Evolutionary conservation across 2,329 filamentous ascomycete species (phyloP).

Genomic region (Aspergillus sp.): DNA sequence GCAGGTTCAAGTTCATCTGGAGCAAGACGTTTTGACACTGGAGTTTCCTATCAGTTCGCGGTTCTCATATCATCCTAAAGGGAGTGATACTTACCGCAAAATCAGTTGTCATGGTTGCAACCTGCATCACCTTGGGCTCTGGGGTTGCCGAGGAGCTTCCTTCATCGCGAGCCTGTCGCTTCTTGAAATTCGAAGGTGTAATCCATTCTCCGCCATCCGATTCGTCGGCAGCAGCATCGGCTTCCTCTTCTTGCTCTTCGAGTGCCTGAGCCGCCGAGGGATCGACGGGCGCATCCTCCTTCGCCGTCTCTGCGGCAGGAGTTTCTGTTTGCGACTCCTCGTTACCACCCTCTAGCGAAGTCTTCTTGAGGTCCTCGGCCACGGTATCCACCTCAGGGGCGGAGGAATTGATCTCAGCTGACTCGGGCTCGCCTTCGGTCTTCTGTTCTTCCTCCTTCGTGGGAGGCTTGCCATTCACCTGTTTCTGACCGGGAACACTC

Average conservation of each 20-base stretch:
- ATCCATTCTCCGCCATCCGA: constrained; percentile 77
- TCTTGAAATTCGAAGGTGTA: constrained; percentile 86
- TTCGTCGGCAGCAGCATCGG: constrained; percentile 39
- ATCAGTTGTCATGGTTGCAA: constrained; percentile 90
- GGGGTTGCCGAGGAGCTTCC: constrained; percentile 49
- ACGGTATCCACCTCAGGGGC: constrained; percentile 27
- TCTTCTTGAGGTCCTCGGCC: constrained; percentile 27
- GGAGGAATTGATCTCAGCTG: constrained; percentile 19
- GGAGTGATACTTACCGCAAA: constrained; percentile 69
- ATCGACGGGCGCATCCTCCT: constrained; percentile 13
- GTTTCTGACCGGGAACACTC: constrained; percentile 74
- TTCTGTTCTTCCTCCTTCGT: constrained; percentile 38
- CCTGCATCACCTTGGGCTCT: constrained; percentile 69
- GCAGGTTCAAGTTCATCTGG: constrained; percentile 88
- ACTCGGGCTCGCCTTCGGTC: constrained; percentile 32
- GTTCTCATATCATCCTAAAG: background rate
- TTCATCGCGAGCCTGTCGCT: constrained; percentile 71
- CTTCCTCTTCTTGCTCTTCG: constrained; percentile 26
- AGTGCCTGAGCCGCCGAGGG: constrained; percentile 25
- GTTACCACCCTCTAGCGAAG: constrained; percentile 28
- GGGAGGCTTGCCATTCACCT: constrained; percentile 68
- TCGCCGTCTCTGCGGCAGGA: constrained; percentile 13
- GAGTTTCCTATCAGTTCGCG: background rate
- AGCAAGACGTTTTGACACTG: constrained; percentile 80
- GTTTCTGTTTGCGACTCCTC: constrained; percentile 27